Evolutionary conservation across 148 eudicot genomes (phyloP).

Genomic region (Rhododendron vialii): DNA sequence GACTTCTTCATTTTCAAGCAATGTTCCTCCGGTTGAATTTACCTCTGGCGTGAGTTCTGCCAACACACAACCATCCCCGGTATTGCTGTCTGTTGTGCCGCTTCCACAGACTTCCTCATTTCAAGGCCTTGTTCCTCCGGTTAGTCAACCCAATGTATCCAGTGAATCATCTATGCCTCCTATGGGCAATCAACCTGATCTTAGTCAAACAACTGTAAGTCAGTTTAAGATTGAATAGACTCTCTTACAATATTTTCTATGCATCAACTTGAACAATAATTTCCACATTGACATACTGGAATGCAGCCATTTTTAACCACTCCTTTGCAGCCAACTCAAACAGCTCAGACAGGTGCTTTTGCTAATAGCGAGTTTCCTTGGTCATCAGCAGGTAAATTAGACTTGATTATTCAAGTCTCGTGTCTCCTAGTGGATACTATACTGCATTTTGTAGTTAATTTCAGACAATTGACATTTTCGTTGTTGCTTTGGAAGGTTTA

Average conservation of each 20-base stretch:
- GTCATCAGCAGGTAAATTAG: background rate
- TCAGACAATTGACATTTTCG: background rate
- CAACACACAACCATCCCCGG: background rate
- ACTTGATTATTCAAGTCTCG: background rate
- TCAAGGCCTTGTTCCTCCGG: background rate
- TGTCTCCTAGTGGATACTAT: background rate
- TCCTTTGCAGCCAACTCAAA: background rate
- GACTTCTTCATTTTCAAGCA: background rate
- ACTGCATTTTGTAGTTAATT: background rate
- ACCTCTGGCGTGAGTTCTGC: background rate
- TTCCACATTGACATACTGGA: background rate
- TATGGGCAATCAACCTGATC: background rate
- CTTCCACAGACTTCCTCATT: background rate
- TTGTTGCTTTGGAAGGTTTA: background rate
- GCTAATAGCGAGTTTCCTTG: background rate
- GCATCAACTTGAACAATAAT: background rate
- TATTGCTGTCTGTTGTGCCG: background rate
- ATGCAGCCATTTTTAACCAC: background rate
- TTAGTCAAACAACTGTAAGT: conserved; percentile 8
- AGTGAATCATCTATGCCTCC: background rate
- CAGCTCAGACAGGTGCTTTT: background rate
- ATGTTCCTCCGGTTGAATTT: background rate
- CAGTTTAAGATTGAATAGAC: background rate
- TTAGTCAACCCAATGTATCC: background rate
- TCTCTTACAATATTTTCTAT: background rate